Conservation (phyloP, 352 stramenopile genomes). For the Phytophthora chlamydospora region DNA sequence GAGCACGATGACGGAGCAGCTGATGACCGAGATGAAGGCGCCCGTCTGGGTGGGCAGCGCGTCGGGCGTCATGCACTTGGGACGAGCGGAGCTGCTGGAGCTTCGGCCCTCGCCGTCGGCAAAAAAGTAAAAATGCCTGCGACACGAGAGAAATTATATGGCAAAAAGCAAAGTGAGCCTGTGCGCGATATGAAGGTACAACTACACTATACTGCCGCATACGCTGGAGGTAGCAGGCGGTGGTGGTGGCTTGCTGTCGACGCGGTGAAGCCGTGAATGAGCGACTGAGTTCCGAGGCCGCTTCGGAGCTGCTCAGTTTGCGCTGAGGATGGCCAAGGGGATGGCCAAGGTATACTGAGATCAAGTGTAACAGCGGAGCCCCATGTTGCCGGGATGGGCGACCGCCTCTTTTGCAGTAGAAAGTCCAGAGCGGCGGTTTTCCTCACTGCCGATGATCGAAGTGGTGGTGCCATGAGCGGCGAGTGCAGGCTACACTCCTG, state of each 20-base stretch:
- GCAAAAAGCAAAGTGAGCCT: not conserved
- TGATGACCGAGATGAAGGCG: conserved; percentile 76
- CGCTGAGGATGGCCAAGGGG: too few species aligned
- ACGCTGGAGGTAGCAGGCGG: too few species aligned
- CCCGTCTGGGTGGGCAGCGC: conserved; percentile 66
- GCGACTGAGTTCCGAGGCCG: not conserved
- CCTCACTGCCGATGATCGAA: not conserved
- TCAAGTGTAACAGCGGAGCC: conserved; percentile 1
- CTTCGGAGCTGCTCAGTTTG: too few species aligned
- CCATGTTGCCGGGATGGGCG: conserved; percentile 11
- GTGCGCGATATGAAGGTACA: not conserved
- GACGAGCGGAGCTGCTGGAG: not conserved
- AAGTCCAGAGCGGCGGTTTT: conserved; percentile 23
- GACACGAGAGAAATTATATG: conserved; percentile 5
- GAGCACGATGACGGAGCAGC: conserved; percentile 75
- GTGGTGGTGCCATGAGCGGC: too few species aligned
- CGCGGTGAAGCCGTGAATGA: conserved; percentile 1
- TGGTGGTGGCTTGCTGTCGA: too few species aligned
- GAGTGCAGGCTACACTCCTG: too few species aligned
- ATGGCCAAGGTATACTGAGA: too few species aligned
- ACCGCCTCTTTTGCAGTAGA: conserved; percentile 21
- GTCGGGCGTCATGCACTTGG: conserved; percentile 26
- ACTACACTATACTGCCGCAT: too few species aligned
- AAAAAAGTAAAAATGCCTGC: conserved; percentile 13
- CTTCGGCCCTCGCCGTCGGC: conserved; percentile 11